Evolutionary conservation across 768 basidiomycete species (phyloP), one percentile per base, ranked within the genome.

Genomic region (Thelephora ganbajun): DNA sequence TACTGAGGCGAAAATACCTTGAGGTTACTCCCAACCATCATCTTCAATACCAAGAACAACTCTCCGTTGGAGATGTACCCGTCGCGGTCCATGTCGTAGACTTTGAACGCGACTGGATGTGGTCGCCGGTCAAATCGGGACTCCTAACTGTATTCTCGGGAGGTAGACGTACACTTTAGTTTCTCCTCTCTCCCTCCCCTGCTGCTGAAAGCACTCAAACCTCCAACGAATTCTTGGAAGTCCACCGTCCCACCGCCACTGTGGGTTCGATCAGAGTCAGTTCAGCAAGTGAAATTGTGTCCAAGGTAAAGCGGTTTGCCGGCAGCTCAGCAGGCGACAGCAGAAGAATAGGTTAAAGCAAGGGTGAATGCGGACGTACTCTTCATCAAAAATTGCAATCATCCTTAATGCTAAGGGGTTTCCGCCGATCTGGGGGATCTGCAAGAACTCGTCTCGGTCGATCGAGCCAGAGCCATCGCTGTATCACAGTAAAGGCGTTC

Each of bases 341-440:
- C 9, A 30, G 26, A 30, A 9, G 26, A 18, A 6, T 11, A 45
- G 35, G 33, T 9, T 35, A 12, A 7, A 7, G 22, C 13, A 44
- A 20, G 41, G n/a, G 35, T 18, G 20, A 19, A 45, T 3, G 23
- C 0, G 36, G 22, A 78, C 90, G 66, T 57, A 98, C 94, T 98
- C 93, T 67, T 97, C 90, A 60, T 99, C 96, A 59, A 99, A 99
- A 60, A 99, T 98, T 45, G 96, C 96, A 59, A 99, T 98, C 92
- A 99, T 91, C 50, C 96, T 79, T 47, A 84, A 86, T 46, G 96
- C 91, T 43, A 99, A 70, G 0, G 96, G 96, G 64, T 98, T 99
- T 49, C 89, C 92, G 18, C 94, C 94, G 58, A 98, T 98, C 70
- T 94, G 91, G 0, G 96, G 96, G 73, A 99, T 96, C 71, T 92